Percentiles rank a stretch among this genome's conserved stretches.
Conservation (phyloP, 2,329 filamentous ascomycete species). For the Colletotrichum magnum region DNA sequence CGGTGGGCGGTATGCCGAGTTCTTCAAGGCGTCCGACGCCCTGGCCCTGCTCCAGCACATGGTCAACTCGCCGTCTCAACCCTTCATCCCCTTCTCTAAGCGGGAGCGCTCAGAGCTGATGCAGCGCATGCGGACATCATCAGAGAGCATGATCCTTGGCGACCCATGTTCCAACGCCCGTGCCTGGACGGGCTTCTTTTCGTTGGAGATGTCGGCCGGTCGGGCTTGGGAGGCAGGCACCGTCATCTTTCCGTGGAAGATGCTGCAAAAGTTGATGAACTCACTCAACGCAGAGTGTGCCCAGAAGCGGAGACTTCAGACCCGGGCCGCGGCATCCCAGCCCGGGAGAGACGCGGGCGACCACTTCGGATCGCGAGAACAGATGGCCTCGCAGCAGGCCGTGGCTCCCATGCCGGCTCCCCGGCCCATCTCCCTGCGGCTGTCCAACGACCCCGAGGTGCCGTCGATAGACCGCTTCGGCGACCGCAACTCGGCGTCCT, state of each 20-base stretch:
- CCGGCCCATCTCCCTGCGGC: slow-evolving; percentile 13
- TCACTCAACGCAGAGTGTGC: slow-evolving; percentile 32
- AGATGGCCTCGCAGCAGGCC: neutral
- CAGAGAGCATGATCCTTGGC: slow-evolving; percentile 32
- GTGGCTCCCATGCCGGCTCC: slow-evolving; percentile 2
- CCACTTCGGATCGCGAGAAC: slow-evolving; percentile 1
- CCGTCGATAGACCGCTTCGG: neutral
- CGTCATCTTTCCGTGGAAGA: slow-evolving; percentile 33
- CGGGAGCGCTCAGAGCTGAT: slow-evolving; percentile 32
- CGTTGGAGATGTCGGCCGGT: slow-evolving; percentile 28
- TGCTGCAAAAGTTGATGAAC: slow-evolving; percentile 36
- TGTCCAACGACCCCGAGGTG: neutral
- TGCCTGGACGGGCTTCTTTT: slow-evolving; percentile 38
- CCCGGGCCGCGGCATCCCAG: neutral
- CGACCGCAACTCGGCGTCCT: slow-evolving; percentile 16
- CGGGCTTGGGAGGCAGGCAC: slow-evolving; percentile 33
- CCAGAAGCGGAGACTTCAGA: slow-evolving; percentile 22
- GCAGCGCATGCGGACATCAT: slow-evolving; percentile 30
- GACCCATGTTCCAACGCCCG: slow-evolving; percentile 34
- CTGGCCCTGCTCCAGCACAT: slow-evolving; percentile 33
- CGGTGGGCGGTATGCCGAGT: slow-evolving; percentile 26
- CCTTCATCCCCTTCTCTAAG: slow-evolving; percentile 20
- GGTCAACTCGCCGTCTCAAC: slow-evolving; percentile 34
- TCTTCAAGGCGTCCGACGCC: slow-evolving; percentile 38
- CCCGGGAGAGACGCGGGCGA: slow-evolving; percentile 27